Evolutionary conservation across 1,139 yeast species (phyloP).

Genomic region (Debaryomycetaceae sp.): DNA sequence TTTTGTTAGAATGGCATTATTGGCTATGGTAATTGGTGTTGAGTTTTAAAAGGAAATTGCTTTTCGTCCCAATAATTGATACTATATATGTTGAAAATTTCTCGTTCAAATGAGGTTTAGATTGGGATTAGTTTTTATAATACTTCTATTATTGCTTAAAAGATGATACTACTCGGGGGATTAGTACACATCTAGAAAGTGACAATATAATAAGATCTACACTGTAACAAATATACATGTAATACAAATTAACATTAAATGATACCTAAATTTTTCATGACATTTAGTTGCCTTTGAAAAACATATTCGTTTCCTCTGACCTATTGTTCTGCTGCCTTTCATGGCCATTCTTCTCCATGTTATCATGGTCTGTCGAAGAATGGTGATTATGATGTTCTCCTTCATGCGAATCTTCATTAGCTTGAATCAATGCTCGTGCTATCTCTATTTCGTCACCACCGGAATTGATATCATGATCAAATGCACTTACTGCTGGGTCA

Average conservation of each 20-base stretch:
- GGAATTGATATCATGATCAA: slow-evolving; percentile 39
- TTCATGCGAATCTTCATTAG: slow-evolving; percentile 41
- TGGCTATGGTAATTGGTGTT: slow-evolving; percentile 96
- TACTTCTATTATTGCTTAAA: background rate
- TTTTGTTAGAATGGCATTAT: slow-evolving; percentile 96
- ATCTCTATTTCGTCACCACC: slow-evolving; percentile 59
- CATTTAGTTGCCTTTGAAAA: slow-evolving; percentile 18
- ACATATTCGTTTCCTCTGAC: slow-evolving; percentile 23
- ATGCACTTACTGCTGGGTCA: slow-evolving; percentile 58
- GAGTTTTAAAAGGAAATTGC: slow-evolving; percentile 47
- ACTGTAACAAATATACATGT: no score
- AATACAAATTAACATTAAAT: slow-evolving; percentile 1
- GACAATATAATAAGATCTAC: background rate
- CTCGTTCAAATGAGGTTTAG: no score
- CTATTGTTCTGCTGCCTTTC: slow-evolving; percentile 5
- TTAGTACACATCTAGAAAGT: background rate
- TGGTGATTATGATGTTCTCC: slow-evolving; percentile 7
- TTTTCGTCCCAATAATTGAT: no score
- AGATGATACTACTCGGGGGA: background rate
- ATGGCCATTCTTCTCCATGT: slow-evolving; percentile 4
- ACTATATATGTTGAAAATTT: no score
- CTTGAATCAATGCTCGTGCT: slow-evolving; percentile 64
- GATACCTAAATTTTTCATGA: slow-evolving; percentile 1
- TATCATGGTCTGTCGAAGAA: slow-evolving; percentile 2
- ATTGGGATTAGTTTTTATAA: no score